Percentiles rank a stretch among this genome's conserved stretches.
Evolutionary conservation across 2,329 filamentous ascomycete species (phyloP).

Genomic region (Lasiodiplodia hormozganensis): DNA sequence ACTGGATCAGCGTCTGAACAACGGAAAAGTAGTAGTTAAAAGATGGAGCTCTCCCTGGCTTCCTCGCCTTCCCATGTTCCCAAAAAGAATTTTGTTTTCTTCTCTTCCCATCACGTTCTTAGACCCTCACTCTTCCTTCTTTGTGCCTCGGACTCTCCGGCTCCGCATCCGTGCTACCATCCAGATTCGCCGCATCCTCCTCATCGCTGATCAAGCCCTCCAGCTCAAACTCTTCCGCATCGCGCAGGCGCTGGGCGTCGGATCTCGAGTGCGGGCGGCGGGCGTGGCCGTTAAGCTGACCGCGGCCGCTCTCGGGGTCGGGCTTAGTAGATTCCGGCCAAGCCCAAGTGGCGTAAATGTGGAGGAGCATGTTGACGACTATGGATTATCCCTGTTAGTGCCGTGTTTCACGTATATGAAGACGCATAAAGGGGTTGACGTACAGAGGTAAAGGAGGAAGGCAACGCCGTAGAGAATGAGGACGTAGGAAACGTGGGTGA

Average conservation of each 20-base stretch:
- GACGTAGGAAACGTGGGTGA: slow-evolving; percentile 91
- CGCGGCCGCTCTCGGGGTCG: slow-evolving; percentile 44
- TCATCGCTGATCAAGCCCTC: slow-evolving; percentile 90
- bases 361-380: slow-evolving; percentile 83
- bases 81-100: not conserved
- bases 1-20: not conserved
- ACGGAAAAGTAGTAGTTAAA: not conserved
- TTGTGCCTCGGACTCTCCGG: slow-evolving; percentile 11
- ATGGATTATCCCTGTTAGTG: slow-evolving; percentile 31
- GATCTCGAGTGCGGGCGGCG: slow-evolving; percentile 46
- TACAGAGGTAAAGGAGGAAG: slow-evolving; percentile 87
- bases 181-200: slow-evolving; percentile 61
- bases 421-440: slow-evolving; percentile 40
- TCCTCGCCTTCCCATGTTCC: not conserved
- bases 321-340: slow-evolving; percentile 51
- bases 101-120: not conserved
- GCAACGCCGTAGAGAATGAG: slow-evolving; percentile 90
- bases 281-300: slow-evolving; percentile 48
- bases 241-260: slow-evolving; percentile 68
- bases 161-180: slow-evolving; percentile 12
- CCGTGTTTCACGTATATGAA: slow-evolving; percentile 1
- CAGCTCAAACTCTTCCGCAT: slow-evolving; percentile 92
- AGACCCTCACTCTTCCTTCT: slow-evolving; percentile 6
- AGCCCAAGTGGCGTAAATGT: slow-evolving; percentile 76
- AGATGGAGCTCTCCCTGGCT: not conserved